These are phyloP conservation scores for Cicer yamashitae DNA, from an alignment of 306 rosid genomes.

Conservation along the genomic window DNA sequence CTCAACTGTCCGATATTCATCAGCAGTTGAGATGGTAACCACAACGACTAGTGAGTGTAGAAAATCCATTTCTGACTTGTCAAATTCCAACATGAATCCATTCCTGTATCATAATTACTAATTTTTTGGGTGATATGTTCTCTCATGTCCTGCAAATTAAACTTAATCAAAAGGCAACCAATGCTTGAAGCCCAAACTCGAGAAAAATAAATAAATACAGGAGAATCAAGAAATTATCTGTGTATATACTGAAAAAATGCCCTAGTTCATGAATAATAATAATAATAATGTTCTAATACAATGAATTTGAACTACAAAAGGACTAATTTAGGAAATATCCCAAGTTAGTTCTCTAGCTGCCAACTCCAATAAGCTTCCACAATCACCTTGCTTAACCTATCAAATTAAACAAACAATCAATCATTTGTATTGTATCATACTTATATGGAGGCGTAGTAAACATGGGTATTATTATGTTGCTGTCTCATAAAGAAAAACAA, in stretches of 20 bases:
- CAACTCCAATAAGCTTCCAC: constrained; percentile 42
- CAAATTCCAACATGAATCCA: too few species aligned
- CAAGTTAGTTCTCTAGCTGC: constrained; percentile 44
- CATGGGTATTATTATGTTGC: constrained; percentile 3
- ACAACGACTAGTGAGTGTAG: too few species aligned
- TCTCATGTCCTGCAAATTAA: too few species aligned
- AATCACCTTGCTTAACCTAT: constrained; percentile 44
- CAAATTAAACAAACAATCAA: constrained; percentile 26
- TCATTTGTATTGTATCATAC: background rate
- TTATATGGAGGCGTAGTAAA: constrained; percentile 5
- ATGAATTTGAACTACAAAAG: constrained; percentile 40
- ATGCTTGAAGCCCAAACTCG: background rate
- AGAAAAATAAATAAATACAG: background rate
- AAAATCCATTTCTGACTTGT: too few species aligned
- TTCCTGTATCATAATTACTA: too few species aligned
- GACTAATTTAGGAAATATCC: constrained; percentile 38
- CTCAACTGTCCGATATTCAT: too few species aligned
- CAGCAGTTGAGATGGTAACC: too few species aligned
- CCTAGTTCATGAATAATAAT: constrained; percentile 19
- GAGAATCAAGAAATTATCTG: background rate
- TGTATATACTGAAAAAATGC: constrained; percentile 30
- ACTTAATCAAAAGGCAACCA: too few species aligned
- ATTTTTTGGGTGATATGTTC: too few species aligned
- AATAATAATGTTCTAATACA: constrained; percentile 41
- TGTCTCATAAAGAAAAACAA: constrained; percentile 1